Evolutionary conservation across 371 early-diverging fungal genomes (phyloP).

Genomic region (Choanephora cucurbitarum): DNA sequence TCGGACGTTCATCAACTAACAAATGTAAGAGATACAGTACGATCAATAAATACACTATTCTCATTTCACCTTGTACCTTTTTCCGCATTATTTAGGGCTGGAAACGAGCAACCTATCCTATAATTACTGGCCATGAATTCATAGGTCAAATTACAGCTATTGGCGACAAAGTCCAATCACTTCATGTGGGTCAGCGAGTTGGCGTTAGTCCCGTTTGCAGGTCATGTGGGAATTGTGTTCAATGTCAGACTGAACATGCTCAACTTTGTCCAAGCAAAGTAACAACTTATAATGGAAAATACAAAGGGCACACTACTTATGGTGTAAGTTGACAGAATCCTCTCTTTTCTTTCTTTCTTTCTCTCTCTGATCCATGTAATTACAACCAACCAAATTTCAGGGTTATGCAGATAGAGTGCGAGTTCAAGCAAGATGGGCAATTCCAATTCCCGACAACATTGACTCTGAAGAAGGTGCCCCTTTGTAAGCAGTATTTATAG

Average conservation of each 20-base stretch:
- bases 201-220: constrained; percentile 69
- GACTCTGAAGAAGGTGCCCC: constrained; percentile 39
- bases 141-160: constrained; percentile 63
- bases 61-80: constrained; percentile 42
- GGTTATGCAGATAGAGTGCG: constrained; percentile 42
- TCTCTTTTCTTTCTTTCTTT: too few relatives aligned
- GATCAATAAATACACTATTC: too few relatives aligned
- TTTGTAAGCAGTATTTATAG: constrained; percentile 31
- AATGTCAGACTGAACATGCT: constrained; percentile 37
- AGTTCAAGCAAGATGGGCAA: constrained; percentile 49
- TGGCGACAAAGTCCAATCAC: constrained; percentile 48
- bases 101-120: constrained; percentile 51
- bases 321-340: constrained; percentile 38
- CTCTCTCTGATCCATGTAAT: neutral
- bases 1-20: constrained; percentile 50
- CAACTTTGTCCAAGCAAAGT: constrained; percentile 45
- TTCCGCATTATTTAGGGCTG: constrained; percentile 32
- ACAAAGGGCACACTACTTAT: constrained; percentile 39
- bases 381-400: constrained; percentile 9
- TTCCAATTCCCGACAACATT: constrained; percentile 58
- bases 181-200: constrained; percentile 69
- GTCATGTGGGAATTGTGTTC: constrained; percentile 38
- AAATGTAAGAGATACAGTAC: constrained; percentile 14
- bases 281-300: constrained; percentile 48
- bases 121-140: constrained; percentile 80